A percentile compares a stretch with the other conserved stretches of the same genome.
These are phyloP conservation scores for Ceratocystis papillata DNA, from an alignment of 2,329 filamentous ascomycete species.

Conservation along the genomic window DNA sequence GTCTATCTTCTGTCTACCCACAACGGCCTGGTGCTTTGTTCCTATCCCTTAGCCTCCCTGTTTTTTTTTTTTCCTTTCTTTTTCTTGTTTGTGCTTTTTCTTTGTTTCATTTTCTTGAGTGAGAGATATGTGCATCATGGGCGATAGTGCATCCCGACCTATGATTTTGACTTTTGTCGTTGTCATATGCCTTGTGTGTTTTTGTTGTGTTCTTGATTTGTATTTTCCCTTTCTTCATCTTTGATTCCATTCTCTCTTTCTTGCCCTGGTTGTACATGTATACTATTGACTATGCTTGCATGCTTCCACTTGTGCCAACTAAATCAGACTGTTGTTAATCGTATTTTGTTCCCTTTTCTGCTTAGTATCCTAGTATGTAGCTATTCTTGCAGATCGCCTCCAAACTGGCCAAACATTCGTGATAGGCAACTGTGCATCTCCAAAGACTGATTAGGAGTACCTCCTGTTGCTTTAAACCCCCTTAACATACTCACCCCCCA, in stretches of 20 bases:
- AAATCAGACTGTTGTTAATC: not conserved
- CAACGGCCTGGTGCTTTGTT: not conserved
- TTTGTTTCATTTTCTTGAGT: slow-evolving; percentile 24
- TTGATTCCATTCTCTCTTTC: not conserved
- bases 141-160: slow-evolving; percentile 20
- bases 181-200: slow-evolving; percentile 11
- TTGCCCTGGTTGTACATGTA: not conserved
- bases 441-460: no score
- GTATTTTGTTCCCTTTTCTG: not conserved
- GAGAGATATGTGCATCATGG: slow-evolving; percentile 13
- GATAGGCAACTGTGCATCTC: no score
- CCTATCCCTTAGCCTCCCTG: not conserved
- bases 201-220: not conserved
- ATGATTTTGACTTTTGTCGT: slow-evolving; percentile 1
- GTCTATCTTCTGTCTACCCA: not conserved
- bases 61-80: slow-evolving; percentile 1
- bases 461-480: no score
- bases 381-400: no score
- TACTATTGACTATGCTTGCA: not conserved
- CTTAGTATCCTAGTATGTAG: not conserved
- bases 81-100: slow-evolving; percentile 22
- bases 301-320: no score
- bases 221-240: not conserved
- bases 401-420: no score
- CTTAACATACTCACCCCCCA: no score